Base-by-base conservation (phyloP, 2,329 filamentous ascomycete genomes). In the Exophiala mesophila region DNA sequence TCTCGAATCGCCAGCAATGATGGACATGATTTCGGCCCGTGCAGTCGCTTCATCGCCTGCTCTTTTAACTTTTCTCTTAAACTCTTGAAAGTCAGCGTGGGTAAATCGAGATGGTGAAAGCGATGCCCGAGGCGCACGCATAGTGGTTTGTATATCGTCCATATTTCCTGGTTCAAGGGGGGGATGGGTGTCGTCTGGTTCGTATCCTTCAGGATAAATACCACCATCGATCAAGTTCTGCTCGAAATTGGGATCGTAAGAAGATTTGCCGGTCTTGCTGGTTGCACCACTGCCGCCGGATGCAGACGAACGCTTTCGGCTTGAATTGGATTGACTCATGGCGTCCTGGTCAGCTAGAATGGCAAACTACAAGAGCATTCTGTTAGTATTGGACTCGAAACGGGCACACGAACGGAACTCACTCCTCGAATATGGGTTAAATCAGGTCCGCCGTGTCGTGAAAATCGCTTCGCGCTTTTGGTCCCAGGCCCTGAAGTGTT, bases 161-260 rank as follows among this genome's bases (percentile, higher is more conserved):
- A 54, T 58, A 41, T 67, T 63, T n/a, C 44, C 39, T 44, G 60
- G 63, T 40, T 57, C 49, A 36, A 57, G 23, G 12, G 59, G 44
- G 30, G 37, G 30, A 21, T 45, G 36, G 10, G 53, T 55, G 53
- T 58, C 46, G 2, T 44, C 51, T 35, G 56, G 55, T 35, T 50
- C 50, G 30, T 58, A 56, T 18, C 40, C 53, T 21, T 49, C 18
- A 21, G 59, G 49, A 37, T 63, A 61, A 28, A 68, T 49, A 12
- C 42, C 42, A 47, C 59, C 31, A 41, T 70, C 60, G 39, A 62
- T 59, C 31, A 70, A 49, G 36, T 65, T 56, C 40, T 63, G 59
- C 39, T 65, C 55, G 53, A 68, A 69, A 39, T 48, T 42, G 10
- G 37, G 26, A 31, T 34, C 41, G 26, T 51, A 46, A 6, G 31